A percentile compares a stretch with the other conserved stretches of the same genome.
Evolutionary conservation across 257 asterid genomes (phyloP).

Genomic region (Anisodus tanguticus): DNA sequence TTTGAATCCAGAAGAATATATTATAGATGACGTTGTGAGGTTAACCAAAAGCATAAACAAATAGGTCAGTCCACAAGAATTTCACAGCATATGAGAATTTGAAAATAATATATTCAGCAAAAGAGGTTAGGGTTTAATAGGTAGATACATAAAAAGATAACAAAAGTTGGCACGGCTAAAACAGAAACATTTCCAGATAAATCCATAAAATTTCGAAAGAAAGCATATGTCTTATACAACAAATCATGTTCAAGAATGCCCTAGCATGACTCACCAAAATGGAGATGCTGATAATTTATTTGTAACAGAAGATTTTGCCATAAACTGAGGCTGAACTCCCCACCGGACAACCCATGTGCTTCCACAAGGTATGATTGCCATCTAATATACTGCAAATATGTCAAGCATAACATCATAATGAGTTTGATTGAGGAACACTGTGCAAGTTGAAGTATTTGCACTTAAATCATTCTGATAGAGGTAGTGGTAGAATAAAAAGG

Average conservation of each 20-base stretch:
- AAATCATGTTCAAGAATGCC: constrained; percentile 20
- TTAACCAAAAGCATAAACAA: not conserved
- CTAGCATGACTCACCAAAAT: constrained; percentile 50
- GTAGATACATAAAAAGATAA: constrained; percentile 1
- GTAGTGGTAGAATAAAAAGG: not conserved
- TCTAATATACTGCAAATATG: constrained; percentile 48
- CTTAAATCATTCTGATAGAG: not conserved
- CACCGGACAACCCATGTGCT: constrained; percentile 66
- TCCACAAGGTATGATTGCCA: constrained; percentile 91
- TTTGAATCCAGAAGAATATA: not conserved
- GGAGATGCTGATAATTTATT: constrained; percentile 46
- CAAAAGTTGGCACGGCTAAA: not conserved
- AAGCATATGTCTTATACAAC: not conserved
- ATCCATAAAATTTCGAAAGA: not conserved
- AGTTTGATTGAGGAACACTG: not conserved
- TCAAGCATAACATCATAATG: not conserved
- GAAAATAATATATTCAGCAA: not conserved
- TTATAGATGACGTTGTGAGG: not conserved
- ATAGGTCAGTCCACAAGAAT: not conserved
- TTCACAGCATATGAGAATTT: not conserved
- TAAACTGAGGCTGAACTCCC: constrained; percentile 75
- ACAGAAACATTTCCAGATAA: constrained; percentile 14
- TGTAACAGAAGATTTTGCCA: constrained; percentile 47
- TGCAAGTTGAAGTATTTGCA: not conserved
- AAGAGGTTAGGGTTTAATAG: not conserved